Base-by-base conservation (phyloP, 805 yeast genomes). In the Saturnispora kantuleensis region DNA sequence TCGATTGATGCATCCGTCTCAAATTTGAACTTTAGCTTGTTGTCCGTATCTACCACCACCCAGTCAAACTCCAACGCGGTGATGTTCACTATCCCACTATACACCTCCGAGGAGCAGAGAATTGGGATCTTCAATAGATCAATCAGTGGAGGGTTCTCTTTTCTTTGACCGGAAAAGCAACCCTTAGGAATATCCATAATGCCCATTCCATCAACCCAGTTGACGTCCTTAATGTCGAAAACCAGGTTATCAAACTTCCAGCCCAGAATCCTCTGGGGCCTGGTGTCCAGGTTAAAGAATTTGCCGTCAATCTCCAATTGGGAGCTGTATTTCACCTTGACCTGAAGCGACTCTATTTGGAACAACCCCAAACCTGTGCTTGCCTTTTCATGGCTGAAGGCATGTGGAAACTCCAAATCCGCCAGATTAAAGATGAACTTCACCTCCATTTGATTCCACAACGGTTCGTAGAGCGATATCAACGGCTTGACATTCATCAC, bases 281-380 rank as follows among this genome's bases (percentile, higher is more conserved):
- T 3, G 16, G 35, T 35, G 10, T 28, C 26, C 12, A 29, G n/a
- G 3, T 11, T n/a, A 12, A 16, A 30, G 12, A 13, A 13, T 17
- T 13, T 30, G 4, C 26, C 35, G 9, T 16, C 36, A 17, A 39
- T 31, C 9, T 31, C 12, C 10, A 39, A 12, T 11, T 8, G 6
- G 12, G 33, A 17, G 11, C 33, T 17, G 15, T 32, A 42, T 7
- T 31, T 13, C 15, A 42, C 28, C 9, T 17, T 30, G 8, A 42
- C 10, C 10, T 36, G 28, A 3, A 37, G 33, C 15, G 45, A 42
- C 9, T 42, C 39, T 11, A 37, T 37, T 26, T 42, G 16, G 16
- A 42, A 31, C 2, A 42, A n/a, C 11, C 45, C 41, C 16, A 42
- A 28, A 21, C 40, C 45, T 13, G 11, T 42, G 26, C 30, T 31